Evolutionary conservation across 2,329 filamentous ascomycete genomes (phyloP), one percentile per base, ranked within the genome.

Genomic region (Nemania sp.): DNA sequence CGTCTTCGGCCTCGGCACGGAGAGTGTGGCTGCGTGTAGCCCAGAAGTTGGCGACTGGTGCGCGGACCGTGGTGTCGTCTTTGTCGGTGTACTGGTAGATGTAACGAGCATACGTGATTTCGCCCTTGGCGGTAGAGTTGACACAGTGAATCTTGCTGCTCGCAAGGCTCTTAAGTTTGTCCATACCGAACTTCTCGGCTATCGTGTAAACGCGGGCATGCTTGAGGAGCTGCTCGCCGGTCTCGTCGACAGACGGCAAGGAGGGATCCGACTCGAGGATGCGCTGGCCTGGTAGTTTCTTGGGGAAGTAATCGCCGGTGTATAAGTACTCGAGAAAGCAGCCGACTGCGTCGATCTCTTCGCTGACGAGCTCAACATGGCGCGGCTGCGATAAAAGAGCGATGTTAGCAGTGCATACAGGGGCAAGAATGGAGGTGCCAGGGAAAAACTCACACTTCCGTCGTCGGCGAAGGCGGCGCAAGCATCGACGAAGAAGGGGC

Each of bases 131-230:
- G 0, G 92, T 97, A 52, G 91, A 93, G 77, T 94, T 91, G 75
- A 97, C 92, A 79, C 93, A 93, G 84, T 97, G 93, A 75, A 98
- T 97, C 85, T 98, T 98, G 78, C 88, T 90, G 78, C 92, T 92
- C 2, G 94, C 91, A 29, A 97, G 89, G 20, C 85, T 88, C 80
- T 92, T 93, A 70, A 98, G 88, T 10, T 84, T 83, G 0, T 84
- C 81, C 55, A 93, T 82, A 47, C 89, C 87, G 69, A 96, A 90
- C 80, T 92, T 93, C 75, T 94, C 91, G 26, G 93, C 94, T 26
- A 98, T 85, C 0, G 93, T 97, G 84, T 97, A 97, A 71, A 97
- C 88, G 71, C 92, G 91, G 24, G 94, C 94, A 79, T 98, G 94
- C 76, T 92, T 93, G 69, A 98, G 89, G 20, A 98, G 89, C 77